phyloP scores from a whole-genome alignment of 805 yeast species.

The Pichia manshurica region DNA sequence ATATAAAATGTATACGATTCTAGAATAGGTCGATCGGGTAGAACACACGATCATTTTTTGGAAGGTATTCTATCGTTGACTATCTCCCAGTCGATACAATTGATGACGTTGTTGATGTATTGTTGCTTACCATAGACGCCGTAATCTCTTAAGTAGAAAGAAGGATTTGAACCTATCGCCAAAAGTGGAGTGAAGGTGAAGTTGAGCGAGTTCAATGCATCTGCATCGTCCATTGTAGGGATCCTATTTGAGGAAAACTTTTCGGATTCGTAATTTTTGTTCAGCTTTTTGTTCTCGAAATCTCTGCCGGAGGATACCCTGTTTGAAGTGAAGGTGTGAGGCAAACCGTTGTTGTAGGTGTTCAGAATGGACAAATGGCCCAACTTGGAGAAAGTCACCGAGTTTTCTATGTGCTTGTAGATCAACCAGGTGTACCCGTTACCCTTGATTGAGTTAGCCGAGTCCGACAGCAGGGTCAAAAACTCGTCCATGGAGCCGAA shows the following conservation, averaged over 20 bases:
- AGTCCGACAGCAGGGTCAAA: conserved; percentile 58
- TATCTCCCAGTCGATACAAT: conserved; percentile 78
- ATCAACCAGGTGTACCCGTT: conserved; percentile 91
- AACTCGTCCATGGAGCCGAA: conserved; percentile 80
- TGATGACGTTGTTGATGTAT: conserved; percentile 71
- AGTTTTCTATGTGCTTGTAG: conserved; percentile 39
- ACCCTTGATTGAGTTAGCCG: conserved; percentile 72
- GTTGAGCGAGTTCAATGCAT: conserved; percentile 37
- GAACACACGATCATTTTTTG: neutral
- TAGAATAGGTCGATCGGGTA: too few species aligned
- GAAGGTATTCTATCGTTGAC: conserved; percentile 42
- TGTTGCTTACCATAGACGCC: conserved; percentile 72
- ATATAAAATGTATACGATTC: too few species aligned
- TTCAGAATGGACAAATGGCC: conserved; percentile 62
- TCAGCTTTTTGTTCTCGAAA: conserved; percentile 8
- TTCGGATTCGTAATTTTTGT: conserved; percentile 12
- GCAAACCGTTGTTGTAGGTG: conserved; percentile 87
- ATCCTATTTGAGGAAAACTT: conserved; percentile 17
- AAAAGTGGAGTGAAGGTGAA: conserved; percentile 49
- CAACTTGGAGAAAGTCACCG: conserved; percentile 16
- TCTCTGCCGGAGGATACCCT: conserved; percentile 31
- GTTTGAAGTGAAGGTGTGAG: conserved; percentile 55
- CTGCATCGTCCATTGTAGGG: conserved; percentile 37
- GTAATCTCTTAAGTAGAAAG: conserved; percentile 64
- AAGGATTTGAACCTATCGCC: conserved; percentile 68